Conservation (phyloP, 495 filamentous ascomycete species). For the Aspergillus affinis region DNA sequence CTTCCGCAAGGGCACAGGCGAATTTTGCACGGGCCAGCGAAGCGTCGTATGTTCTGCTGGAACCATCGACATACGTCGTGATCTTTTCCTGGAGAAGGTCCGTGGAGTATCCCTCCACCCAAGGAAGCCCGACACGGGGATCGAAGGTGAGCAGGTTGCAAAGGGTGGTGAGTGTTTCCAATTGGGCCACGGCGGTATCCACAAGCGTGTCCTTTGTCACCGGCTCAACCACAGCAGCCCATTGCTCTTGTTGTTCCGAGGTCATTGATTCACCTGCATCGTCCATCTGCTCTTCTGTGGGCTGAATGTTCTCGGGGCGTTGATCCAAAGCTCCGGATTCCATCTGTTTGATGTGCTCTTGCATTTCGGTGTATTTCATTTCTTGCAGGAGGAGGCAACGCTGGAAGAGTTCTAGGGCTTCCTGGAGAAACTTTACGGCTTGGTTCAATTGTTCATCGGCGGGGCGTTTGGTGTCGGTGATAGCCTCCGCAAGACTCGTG, state of each 20-base stretch:
- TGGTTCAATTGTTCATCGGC: conserved; percentile 39
- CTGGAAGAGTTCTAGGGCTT: conserved; percentile 63
- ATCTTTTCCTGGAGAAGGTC: conserved; percentile 49
- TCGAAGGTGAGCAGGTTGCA: conserved; percentile 52
- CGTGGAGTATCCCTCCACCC: conserved; percentile 56
- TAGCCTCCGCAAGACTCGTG: conserved; percentile 59
- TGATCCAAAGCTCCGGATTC: conserved; percentile 33
- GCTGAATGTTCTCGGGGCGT: conserved; percentile 19
- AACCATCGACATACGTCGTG: conserved; percentile 43
- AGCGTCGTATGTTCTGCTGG: conserved; percentile 50
- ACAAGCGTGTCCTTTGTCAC: conserved; percentile 61
- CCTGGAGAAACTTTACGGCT: conserved; percentile 52
- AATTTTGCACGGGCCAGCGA: conserved; percentile 54
- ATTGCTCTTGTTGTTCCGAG: conserved; percentile 51
- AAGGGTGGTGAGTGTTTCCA: conserved; percentile 56
- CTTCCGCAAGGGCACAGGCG: conserved; percentile 51
- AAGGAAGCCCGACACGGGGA: conserved; percentile 41
- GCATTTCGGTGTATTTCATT: conserved; percentile 51
- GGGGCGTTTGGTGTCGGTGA: conserved; percentile 48
- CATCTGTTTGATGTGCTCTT: conserved; percentile 45
- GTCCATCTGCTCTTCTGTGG: conserved; percentile 13
- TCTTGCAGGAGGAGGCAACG: conserved; percentile 61
- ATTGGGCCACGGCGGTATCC: conserved; percentile 62
- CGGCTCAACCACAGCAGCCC: conserved; percentile 61
- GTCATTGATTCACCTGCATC: conserved; percentile 18